Conservation (phyloP, 208 protist species). For the Crithidia thermophila region DNA sequence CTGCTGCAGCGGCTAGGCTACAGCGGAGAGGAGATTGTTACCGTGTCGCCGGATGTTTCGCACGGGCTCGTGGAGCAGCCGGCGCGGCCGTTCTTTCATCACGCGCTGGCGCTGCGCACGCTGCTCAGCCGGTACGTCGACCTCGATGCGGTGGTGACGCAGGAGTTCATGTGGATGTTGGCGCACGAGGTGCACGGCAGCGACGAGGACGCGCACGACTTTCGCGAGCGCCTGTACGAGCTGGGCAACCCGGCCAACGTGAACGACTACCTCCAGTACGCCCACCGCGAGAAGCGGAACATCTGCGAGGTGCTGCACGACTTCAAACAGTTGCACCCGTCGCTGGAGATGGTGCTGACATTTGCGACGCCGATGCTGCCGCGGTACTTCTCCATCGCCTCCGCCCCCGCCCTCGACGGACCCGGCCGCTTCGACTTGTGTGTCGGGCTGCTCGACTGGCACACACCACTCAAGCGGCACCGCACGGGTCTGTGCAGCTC, state of each 20-base stretch:
- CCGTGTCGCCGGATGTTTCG: slow-evolving; percentile 44
- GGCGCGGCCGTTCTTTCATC: slow-evolving; percentile 54
- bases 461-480: slow-evolving; percentile 73
- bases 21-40: slow-evolving; percentile 47
- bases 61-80: slow-evolving; percentile 56
- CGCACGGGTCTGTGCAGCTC: slow-evolving; percentile 80
- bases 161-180: slow-evolving; percentile 85
- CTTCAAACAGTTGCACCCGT: slow-evolving; percentile 58
- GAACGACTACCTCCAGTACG: slow-evolving; percentile 80
- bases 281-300: slow-evolving; percentile 89
- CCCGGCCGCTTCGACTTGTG: slow-evolving; percentile 43
- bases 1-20: slow-evolving; percentile 45
- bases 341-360: slow-evolving; percentile 64
- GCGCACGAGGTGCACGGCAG: slow-evolving; percentile 35
- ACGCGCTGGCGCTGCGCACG: slow-evolving; percentile 44
- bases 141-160: slow-evolving; percentile 73
- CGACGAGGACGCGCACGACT: slow-evolving; percentile 30
- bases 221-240: slow-evolving; percentile 75
- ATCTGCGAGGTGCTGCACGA: slow-evolving; percentile 87
- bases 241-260: slow-evolving; percentile 54
- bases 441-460: slow-evolving; percentile 75
- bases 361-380: slow-evolving; percentile 70
- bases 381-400: slow-evolving; percentile 81
- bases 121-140: slow-evolving; percentile 80
- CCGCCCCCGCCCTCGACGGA: slow-evolving; percentile 58